Evolutionary conservation across 352 stramenopile species (phyloP), one percentile per base, ranked within the genome.

Genomic region (Pythium plurisporium): DNA sequence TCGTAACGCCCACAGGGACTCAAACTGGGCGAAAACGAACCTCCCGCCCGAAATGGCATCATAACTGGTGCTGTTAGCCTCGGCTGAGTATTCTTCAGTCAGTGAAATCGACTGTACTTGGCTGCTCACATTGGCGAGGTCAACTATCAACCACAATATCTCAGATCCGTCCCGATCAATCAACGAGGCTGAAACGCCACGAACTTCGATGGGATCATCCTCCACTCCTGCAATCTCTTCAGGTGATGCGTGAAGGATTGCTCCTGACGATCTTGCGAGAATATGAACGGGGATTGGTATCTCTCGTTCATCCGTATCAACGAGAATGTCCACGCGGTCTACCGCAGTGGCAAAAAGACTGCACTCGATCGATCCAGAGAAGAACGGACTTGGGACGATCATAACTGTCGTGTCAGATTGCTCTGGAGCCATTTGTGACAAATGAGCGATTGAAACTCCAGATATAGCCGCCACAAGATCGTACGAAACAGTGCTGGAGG

Each of bases 331-430:
- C 10, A 50, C 38, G 7, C 46, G 37, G 42, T 77, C 69, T 10
- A 68, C 58, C 3, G 63, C 33, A 22, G 42, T 53, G 0, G 38
- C 45, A 10, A 62, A 41, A 1, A 77, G 8, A 14, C 2, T 55
- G 57, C 70, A 78, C 6, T 50, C 31, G 27, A 78, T 69, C 1
- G 38, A 47, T 27, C 70, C 70, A 3, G 70, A 74, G 27, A 72
- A 74, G 30, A 65, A 74, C 20, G 23, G 6, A 14, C 40, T 49
- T n/a, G 70, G 63, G 12, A 6, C 51, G 23, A 78, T 44, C 26
- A 59, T 55, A 4, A 76, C 36, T 14, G 20, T 65, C 9, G 26
- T 56, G 2, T 37, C 44, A n/a, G 37, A 19, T 26, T 52, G 45
- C 33, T 33, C 23, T 12, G 46, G 40, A 31, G 20, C n/a, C 8